Percentiles rank a stretch among this genome's conserved stretches.
These are phyloP conservation scores for Exophiala calicioides DNA, from an alignment of 2,329 filamentous ascomycete species.

Conservation along the genomic window DNA sequence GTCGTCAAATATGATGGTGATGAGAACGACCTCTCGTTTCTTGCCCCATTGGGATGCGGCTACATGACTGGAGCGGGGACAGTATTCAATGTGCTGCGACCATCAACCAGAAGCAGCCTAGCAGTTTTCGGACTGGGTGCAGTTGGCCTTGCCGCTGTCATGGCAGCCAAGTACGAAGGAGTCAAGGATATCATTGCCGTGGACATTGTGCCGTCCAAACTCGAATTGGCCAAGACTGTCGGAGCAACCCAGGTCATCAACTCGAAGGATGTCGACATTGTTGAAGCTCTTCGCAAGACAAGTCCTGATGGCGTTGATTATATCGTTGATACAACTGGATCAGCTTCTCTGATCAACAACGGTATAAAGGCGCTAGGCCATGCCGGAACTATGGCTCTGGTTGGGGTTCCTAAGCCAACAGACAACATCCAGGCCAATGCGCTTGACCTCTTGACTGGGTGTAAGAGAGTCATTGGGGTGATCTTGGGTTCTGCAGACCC, in stretches of 20 bases:
- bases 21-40: slow-evolving; percentile 22
- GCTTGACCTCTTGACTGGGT: slow-evolving; percentile 3
- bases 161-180: slow-evolving; percentile 32
- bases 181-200: slow-evolving; percentile 43
- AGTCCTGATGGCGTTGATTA: slow-evolving; percentile 16
- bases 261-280: slow-evolving; percentile 30
- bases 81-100: slow-evolving; percentile 24
- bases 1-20: slow-evolving; percentile 19
- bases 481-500: slow-evolving; percentile 2
- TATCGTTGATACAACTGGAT: slow-evolving; percentile 20
- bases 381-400: slow-evolving; percentile 7
- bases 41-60: slow-evolving; percentile 35
- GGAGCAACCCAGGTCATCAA: slow-evolving; percentile 16
- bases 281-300: slow-evolving; percentile 2
- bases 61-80: slow-evolving; percentile 34
- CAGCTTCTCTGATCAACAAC: not conserved
- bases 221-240: slow-evolving; percentile 41
- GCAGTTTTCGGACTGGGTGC: slow-evolving; percentile 36
- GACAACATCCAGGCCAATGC: not conserved
- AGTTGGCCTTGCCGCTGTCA: slow-evolving; percentile 36
- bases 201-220: slow-evolving; percentile 44
- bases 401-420: slow-evolving; percentile 2
- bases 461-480: slow-evolving; percentile 6
- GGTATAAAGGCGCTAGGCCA: slow-evolving; percentile 11
- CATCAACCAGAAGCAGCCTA: slow-evolving; percentile 20